phyloP scores from a whole-genome alignment of 139 green algal species.

The Chlamydomonas schloesseri region DNA sequence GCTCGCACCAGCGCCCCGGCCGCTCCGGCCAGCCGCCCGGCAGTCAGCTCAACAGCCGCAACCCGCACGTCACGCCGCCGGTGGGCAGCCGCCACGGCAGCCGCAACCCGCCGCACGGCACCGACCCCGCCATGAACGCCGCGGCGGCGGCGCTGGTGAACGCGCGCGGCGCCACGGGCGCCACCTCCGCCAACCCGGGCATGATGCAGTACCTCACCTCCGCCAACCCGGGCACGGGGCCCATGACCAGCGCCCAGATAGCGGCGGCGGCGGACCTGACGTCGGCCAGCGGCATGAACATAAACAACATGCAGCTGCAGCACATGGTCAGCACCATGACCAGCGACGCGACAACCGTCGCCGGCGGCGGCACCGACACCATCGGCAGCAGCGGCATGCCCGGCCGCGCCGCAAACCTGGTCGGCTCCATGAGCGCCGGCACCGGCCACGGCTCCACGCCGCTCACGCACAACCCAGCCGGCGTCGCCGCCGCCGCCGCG shows the following conservation, averaged over 20 bases:
- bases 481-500: neutral
- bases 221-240: neutral
- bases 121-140: neutral
- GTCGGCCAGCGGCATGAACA: conserved; percentile 22
- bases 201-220: conserved; percentile 27
- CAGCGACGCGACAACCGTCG: conserved; percentile 22
- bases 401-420: neutral
- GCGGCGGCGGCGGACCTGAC: conserved; percentile 30
- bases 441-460: neutral
- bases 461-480: neutral
- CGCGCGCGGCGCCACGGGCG: neutral
- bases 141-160: neutral
- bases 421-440: neutral
- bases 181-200: neutral
- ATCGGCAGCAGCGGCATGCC: conserved; percentile 10
- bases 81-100: conserved; percentile 21
- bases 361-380: conserved; percentile 2
- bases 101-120: neutral
- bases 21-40: neutral
- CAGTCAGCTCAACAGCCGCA: neutral
- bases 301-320: neutral
- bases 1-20: neutral
- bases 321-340: conserved; percentile 4
- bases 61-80: too few species aligned
- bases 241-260: conserved; percentile 42